Conservation (phyloP, 163 green algal species). For the Volvox carteri region DNA sequence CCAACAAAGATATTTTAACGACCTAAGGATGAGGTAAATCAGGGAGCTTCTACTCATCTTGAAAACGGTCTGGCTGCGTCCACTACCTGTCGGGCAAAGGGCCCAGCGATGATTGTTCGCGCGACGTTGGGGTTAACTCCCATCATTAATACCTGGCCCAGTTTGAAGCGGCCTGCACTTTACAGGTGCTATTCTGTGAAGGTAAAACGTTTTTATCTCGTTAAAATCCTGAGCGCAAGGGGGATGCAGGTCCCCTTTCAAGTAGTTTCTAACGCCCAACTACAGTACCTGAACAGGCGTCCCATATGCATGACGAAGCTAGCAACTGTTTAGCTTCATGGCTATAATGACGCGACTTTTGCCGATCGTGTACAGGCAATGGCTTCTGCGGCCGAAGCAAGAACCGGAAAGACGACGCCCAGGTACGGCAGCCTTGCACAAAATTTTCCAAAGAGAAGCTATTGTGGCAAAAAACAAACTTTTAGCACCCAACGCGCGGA, state of each 20-base stretch:
- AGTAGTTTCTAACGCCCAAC: too few relatives aligned
- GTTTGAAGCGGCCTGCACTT: background rate
- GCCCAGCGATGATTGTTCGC: background rate
- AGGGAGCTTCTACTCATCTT: background rate
- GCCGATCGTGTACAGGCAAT: background rate
- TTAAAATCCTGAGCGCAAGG: too few relatives aligned
- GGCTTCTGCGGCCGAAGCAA: background rate
- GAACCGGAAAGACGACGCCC: background rate
- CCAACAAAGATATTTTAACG: background rate
- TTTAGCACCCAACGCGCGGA: too few relatives aligned
- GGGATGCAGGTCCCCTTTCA: too few relatives aligned
- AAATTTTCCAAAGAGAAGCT: too few relatives aligned
- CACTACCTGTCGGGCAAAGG: background rate
- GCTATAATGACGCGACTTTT: too few relatives aligned
- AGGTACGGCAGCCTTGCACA: background rate
- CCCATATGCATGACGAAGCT: too few relatives aligned
- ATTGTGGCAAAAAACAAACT: too few relatives aligned
- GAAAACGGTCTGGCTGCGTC: too few relatives aligned
- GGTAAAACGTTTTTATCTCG: background rate
- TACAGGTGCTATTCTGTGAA: background rate
- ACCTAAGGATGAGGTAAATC: background rate
- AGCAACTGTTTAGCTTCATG: too few relatives aligned
- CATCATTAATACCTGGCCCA: background rate
- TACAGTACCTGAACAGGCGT: too few relatives aligned
- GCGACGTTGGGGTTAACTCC: background rate